Evolutionary conservation across 129 eudicot genomes (phyloP).

Genomic region (Tanacetum coccineum): DNA sequence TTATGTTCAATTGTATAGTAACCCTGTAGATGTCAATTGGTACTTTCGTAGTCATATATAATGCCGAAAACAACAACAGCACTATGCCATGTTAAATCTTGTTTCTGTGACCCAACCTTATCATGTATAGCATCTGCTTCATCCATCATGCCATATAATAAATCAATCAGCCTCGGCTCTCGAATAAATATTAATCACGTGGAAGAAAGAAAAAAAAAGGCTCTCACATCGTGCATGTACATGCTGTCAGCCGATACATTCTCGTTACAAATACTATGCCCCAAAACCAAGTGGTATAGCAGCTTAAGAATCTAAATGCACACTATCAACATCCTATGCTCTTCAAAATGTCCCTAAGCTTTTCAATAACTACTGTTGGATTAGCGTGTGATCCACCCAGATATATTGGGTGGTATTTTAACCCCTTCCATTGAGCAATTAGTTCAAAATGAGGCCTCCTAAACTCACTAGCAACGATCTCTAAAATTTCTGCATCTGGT

Average conservation of each 20-base stretch:
- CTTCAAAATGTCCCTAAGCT: constrained; percentile 55
- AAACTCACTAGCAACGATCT: constrained; percentile 67
- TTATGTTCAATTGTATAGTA: constrained; percentile 3
- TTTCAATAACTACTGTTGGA: constrained; percentile 50
- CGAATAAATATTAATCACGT: neutral
- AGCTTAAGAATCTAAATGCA: constrained; percentile 12
- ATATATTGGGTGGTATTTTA: constrained; percentile 75
- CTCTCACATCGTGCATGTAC: neutral
- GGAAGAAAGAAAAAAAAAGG: neutral
- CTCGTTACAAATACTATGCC: constrained; percentile 2
- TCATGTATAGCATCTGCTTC: neutral
- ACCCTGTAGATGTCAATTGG: neutral
- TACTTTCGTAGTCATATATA: neutral
- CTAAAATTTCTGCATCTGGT: constrained; percentile 53
- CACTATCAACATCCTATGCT: constrained; percentile 57
- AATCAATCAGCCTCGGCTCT: neutral
- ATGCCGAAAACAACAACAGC: constrained; percentile 13
- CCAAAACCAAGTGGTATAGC: neutral
- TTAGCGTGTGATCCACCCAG: constrained; percentile 52
- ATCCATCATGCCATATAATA: neutral
- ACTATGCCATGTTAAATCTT: neutral
- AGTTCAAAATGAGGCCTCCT: constrained; percentile 82
- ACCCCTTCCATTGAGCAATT: constrained; percentile 83
- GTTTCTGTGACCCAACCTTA: constrained; percentile 1
- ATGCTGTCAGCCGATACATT: neutral